Conservation (phyloP, 73 alveolate genomes). For the Paramecium caudatum region DNA sequence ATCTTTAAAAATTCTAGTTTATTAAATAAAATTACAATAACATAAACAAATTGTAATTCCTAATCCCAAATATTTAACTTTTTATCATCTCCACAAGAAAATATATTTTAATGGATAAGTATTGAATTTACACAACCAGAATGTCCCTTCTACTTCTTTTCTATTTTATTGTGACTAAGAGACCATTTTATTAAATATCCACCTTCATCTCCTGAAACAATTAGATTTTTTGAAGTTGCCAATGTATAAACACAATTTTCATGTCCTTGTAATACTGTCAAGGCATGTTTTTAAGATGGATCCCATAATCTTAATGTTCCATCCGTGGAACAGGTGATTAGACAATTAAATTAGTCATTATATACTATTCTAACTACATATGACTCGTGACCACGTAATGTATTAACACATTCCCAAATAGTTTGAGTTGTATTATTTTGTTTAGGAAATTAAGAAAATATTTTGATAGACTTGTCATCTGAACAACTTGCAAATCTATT, state of each 20-base stretch:
- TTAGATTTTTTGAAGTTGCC: background rate
- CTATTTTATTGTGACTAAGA: background rate
- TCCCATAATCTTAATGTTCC: slow-evolving; percentile 53
- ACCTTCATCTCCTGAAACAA: slow-evolving; percentile 69
- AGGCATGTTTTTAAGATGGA: background rate
- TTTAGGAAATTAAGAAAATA: background rate
- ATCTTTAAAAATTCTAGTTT: background rate
- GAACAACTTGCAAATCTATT: slow-evolving; percentile 66
- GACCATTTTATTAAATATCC: slow-evolving; percentile 31
- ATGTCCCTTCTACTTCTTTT: background rate
- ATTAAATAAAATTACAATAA: background rate
- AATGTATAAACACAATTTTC: slow-evolving; percentile 53
- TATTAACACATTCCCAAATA: slow-evolving; percentile 28
- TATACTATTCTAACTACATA: slow-evolving; percentile 49
- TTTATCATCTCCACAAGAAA: slow-evolving; percentile 56
- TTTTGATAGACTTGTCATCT: slow-evolving; percentile 58
- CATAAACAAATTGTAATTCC: background rate
- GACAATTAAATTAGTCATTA: slow-evolving; percentile 3
- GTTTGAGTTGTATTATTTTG: background rate
- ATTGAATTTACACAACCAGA: slow-evolving; percentile 61
- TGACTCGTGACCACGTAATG: slow-evolving; percentile 41
- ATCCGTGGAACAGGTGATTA: slow-evolving; percentile 53
- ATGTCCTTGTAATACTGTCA: slow-evolving; percentile 38
- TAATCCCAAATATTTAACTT: slow-evolving; percentile 6
- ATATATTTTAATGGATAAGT: background rate